A percentile compares a stretch with the other conserved stretches of the same genome.
Evolutionary conservation across 2,329 filamentous ascomycete species (phyloP).

Genomic region (Clarireedia hainanense): DNA sequence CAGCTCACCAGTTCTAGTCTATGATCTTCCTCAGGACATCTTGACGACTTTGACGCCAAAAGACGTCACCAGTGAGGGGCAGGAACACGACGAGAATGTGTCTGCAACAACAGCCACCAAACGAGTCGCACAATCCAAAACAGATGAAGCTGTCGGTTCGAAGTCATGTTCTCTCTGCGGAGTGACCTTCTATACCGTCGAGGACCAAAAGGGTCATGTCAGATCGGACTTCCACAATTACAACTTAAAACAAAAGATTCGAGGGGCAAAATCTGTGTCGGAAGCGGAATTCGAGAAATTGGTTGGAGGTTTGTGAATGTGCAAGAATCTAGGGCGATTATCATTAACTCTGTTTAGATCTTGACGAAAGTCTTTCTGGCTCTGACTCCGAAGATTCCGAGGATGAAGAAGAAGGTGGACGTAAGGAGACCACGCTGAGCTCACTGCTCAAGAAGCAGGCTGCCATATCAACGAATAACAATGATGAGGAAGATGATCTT

Average conservation of each 20-base stretch:
- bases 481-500: slow-evolving; percentile 39
- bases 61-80: slow-evolving; percentile 20
- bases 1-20: slow-evolving; percentile 22
- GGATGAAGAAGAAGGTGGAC: slow-evolving; percentile 46
- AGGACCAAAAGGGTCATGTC: slow-evolving; percentile 78
- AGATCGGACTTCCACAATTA: slow-evolving; percentile 90
- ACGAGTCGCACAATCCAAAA: slow-evolving; percentile 28
- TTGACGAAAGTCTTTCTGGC: slow-evolving; percentile 89
- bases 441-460: slow-evolving; percentile 78
- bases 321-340: neutral
- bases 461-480: slow-evolving; percentile 47
- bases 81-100: slow-evolving; percentile 19
- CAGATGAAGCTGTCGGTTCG: slow-evolving; percentile 45
- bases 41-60: slow-evolving; percentile 29
- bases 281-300: slow-evolving; percentile 83
- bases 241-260: slow-evolving; percentile 86
- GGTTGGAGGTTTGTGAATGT: slow-evolving; percentile 42
- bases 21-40: slow-evolving; percentile 31
- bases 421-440: slow-evolving; percentile 65
- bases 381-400: slow-evolving; percentile 67
- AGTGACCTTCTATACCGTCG: slow-evolving; percentile 60
- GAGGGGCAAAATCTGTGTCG: slow-evolving; percentile 61
- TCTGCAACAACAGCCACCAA: slow-evolving; percentile 26
- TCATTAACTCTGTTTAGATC: slow-evolving; percentile 36
- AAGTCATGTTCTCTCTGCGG: slow-evolving; percentile 78